These are phyloP conservation scores for Cystoisospora suis DNA, from an alignment of 169 alveolate species.

Conservation along the genomic window DNA sequence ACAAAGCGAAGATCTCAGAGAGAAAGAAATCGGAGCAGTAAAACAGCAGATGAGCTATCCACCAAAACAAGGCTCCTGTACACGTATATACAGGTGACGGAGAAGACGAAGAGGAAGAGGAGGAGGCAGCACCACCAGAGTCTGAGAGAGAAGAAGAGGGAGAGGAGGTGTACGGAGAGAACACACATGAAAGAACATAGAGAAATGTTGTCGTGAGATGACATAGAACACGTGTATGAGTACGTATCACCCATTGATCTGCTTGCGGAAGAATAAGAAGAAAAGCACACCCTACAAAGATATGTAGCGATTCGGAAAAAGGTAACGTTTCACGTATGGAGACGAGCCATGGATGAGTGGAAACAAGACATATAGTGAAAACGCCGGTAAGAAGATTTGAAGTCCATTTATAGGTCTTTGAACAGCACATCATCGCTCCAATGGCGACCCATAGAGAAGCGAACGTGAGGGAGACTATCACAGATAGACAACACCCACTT, in stretches of 20 bases:
- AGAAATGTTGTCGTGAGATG: neutral
- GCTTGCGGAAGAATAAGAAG: neutral
- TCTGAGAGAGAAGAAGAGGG: neutral
- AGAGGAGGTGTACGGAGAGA: neutral
- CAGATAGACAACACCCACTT: neutral
- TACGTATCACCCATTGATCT: neutral
- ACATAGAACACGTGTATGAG: constrained; percentile 5
- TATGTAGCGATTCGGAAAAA: constrained; percentile 6
- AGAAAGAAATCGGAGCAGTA: constrained; percentile 12
- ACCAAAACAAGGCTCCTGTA: constrained; percentile 9
- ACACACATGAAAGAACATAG: neutral
- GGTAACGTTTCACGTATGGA: neutral
- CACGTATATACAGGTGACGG: no score
- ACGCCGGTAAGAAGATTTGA: neutral
- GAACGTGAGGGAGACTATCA: no score
- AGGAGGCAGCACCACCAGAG: neutral
- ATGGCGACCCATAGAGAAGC: neutral
- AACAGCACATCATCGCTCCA: constrained; percentile 21
- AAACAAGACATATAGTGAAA: neutral
- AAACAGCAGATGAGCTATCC: constrained; percentile 1
- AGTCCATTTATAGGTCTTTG: neutral
- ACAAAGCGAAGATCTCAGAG: neutral
- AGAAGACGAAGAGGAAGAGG: no score
- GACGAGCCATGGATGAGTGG: neutral
- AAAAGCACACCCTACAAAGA: neutral